These are phyloP conservation scores for Aspergillus ruber DNA, from an alignment of 2,329 filamentous ascomycete species.

Conservation along the genomic window DNA sequence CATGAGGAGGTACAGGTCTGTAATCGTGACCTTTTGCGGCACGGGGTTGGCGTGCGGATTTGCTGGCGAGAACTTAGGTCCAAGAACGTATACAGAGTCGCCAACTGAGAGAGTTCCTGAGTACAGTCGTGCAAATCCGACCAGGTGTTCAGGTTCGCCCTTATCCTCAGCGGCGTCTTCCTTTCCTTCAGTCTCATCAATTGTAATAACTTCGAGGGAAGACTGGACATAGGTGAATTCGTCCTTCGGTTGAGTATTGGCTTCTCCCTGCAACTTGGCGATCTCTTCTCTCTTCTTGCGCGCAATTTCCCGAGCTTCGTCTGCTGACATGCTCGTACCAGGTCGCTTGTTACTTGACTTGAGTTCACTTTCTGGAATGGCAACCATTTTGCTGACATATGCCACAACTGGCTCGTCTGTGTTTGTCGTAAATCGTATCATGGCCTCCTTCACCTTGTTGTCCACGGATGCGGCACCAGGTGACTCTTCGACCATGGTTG, in stretches of 20 bases:
- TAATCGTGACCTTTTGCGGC: slow-evolving; percentile 77
- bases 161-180: slow-evolving; percentile 43
- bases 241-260: slow-evolving; percentile 28
- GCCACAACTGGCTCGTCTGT: slow-evolving; percentile 74
- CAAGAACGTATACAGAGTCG: slow-evolving; percentile 82
- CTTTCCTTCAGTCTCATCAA: slow-evolving; percentile 27
- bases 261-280: slow-evolving; percentile 66
- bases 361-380: slow-evolving; percentile 84
- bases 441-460: slow-evolving; percentile 64
- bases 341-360: slow-evolving; percentile 71
- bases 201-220: slow-evolving; percentile 55
- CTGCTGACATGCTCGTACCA: slow-evolving; percentile 67
- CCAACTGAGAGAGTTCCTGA: slow-evolving; percentile 85
- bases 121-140: slow-evolving; percentile 90
- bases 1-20: slow-evolving; percentile 91
- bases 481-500: slow-evolving; percentile 69
- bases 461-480: slow-evolving; percentile 70
- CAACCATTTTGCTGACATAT: slow-evolving; percentile 98
- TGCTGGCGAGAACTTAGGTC: slow-evolving; percentile 86
- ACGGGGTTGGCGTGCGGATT: slow-evolving; percentile 64
- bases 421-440: slow-evolving; percentile 69
- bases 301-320: slow-evolving; percentile 83
- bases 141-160: slow-evolving; percentile 74
- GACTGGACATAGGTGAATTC: slow-evolving; percentile 53
- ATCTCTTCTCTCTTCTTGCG: slow-evolving; percentile 85